Evolutionary conservation across 768 basidiomycete genomes (phyloP), one percentile per base, ranked within the genome.

Genomic region (Phlebiopsis flavidoalba): DNA sequence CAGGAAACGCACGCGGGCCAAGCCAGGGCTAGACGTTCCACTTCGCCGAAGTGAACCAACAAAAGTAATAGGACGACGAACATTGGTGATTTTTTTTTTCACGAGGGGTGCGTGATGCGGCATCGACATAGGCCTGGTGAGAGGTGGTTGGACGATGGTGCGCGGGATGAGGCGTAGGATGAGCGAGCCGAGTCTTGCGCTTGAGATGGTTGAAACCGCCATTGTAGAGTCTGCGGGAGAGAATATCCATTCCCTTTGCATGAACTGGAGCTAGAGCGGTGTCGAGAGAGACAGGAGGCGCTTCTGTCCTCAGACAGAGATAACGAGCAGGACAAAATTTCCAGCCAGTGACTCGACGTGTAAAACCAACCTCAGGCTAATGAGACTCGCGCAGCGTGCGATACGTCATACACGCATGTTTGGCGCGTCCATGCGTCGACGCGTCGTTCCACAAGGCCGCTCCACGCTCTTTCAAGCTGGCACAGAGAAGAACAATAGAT

Each of bases 121-220:
- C 40, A 31, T 56, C 61, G 60, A 62, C 60, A 65, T 55, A 50
- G 54, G 56, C 58, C 65, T 59, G 53, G 62, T 50, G 57, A 66
- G 64, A 11, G 59, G 45, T 8, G 65, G 65, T 31, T 63, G 61
- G 59, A 53, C 60, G 63, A 66, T 60, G 55, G 55, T 54, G 60
- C 62, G 60, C 12, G 67, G 67, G 0, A 65, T 64, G 6, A n/a
- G n/a, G 56, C 68, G 65, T 54, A 66, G 60, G 47, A 70, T 59
- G 61, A 70, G 67, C 2, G 63, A 67, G 22, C 62, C 63, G 17
- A n/a, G 69, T 65, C 15, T 58, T 58, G 35, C 69, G 60, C 55
- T 67, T 68, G 67, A 70, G 69, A 49, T 70, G 69, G 66, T 70
- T 68, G 66, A 70, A 70, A 51, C 69, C 69, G 62, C 69, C 69